A percentile compares a stretch with the other conserved stretches of the same genome.
These are phyloP conservation scores for Mortierella sp. DNA, from an alignment of 371 early-diverging fungal species.

Conservation along the genomic window DNA sequence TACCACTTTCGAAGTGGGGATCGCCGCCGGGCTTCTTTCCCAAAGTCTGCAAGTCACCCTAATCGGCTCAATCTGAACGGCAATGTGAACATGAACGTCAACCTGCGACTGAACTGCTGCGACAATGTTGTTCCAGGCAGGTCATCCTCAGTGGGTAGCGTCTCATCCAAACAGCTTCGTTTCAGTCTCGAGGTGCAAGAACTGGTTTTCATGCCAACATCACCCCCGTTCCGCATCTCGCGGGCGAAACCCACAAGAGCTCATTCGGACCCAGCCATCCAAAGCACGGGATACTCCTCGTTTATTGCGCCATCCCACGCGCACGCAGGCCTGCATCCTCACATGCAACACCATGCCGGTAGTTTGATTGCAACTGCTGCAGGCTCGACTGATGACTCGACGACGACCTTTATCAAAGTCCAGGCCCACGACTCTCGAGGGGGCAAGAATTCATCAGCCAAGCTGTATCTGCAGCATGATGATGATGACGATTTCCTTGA, in stretches of 20 bases:
- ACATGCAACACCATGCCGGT: background rate
- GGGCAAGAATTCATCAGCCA: slow-evolving; percentile 1
- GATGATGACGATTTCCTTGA: slow-evolving; percentile 24
- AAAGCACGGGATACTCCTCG: slow-evolving; percentile 24
- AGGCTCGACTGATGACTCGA: slow-evolving; percentile 1
- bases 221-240: slow-evolving; percentile 50
- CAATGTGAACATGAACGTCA: slow-evolving; percentile 16
- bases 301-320: slow-evolving; percentile 27
- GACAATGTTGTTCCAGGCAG: background rate
- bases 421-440: slow-evolving; percentile 3
- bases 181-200: slow-evolving; percentile 52
- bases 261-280: slow-evolving; percentile 46
- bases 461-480: slow-evolving; percentile 1
- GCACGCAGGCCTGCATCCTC: background rate
- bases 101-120: background rate
- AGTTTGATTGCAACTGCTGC: slow-evolving; percentile 24
- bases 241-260: slow-evolving; percentile 46
- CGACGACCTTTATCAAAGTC: slow-evolving; percentile 36
- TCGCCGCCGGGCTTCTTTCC: slow-evolving; percentile 47
- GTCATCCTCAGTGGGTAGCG: background rate
- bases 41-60: slow-evolving; percentile 37
- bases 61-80: slow-evolving; percentile 16
- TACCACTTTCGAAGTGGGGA: slow-evolving; percentile 39
- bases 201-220: slow-evolving; percentile 38
- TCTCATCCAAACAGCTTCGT: slow-evolving; percentile 34